Conservation (phyloP, 176 grass and related monocot species). For the Cenchrus fungigraminus region DNA sequence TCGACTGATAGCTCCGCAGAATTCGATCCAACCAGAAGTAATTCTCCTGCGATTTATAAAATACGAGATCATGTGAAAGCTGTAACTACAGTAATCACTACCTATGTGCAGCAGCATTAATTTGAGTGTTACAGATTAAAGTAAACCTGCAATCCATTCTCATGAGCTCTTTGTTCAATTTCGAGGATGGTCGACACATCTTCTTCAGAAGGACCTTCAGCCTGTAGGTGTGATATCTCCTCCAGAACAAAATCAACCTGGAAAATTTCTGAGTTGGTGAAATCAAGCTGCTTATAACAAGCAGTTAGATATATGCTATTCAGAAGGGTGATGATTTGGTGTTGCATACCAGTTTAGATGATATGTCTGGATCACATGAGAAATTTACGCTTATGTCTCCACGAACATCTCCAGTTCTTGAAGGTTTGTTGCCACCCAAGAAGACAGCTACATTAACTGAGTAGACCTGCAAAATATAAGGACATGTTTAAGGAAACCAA, state of each 20-base stretch:
- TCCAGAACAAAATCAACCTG: constrained; percentile 94
- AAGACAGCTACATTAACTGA: constrained; percentile 95
- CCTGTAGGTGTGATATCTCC: constrained; percentile 88
- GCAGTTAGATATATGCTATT: background rate
- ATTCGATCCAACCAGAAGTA: constrained; percentile 98
- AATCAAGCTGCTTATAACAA: constrained; percentile 14
- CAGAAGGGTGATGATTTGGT: constrained; percentile 7
- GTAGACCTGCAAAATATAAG: constrained; percentile 72
- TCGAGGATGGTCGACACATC: constrained; percentile 87
- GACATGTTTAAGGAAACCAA: constrained; percentile 31
- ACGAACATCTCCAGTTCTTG: constrained; percentile 86
- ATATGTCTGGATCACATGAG: constrained; percentile 91
- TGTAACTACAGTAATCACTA: constrained; percentile 30
- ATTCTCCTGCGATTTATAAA: constrained; percentile 73
- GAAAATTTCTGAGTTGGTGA: constrained; percentile 35
- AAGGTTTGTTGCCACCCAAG: constrained; percentile 99
- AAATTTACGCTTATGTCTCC: constrained; percentile 98
- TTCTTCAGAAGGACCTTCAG: constrained; percentile 81
- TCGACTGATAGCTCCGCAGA: constrained; percentile 94
- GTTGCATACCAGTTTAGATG: constrained; percentile 81
- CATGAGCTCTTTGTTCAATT: constrained; percentile 98
- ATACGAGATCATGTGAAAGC: constrained; percentile 12
- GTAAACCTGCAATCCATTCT: constrained; percentile 95
- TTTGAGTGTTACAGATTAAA: constrained; percentile 26
- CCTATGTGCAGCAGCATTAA: constrained; percentile 25